Base-by-base conservation (phyloP, 148 eudicot genomes). In the Amaranthus cruentus region DNA sequence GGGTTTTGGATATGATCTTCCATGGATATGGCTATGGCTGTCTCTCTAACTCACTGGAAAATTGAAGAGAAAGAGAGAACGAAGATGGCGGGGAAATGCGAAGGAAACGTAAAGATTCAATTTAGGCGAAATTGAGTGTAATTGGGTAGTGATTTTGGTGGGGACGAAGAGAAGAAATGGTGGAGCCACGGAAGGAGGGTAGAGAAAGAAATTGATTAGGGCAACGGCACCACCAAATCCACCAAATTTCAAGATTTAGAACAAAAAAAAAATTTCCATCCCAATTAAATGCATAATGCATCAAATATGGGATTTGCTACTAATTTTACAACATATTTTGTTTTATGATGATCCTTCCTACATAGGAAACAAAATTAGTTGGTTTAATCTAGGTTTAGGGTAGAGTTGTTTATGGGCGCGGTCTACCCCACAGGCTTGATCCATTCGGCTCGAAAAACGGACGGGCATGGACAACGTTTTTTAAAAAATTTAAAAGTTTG, bases 1-100 rank as follows among this genome's bases (percentile, higher is more conserved):
- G 78, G 75, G 58, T 74, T 77, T 58, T 66, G 69, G 73, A 6
- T 67, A 52, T 68, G 82, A 82, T 83, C 65, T 57, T 76, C 81
- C 77, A 70, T 78, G 60, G 77, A 12, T 57, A 53, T 69, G 4
- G 61, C 9, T 46, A 70, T 78, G 60, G 77, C 0, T 55, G 47
- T 0, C 13, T 28, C 43, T 73, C 10, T 47, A 38, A 46, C 70
- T 79, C 47, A 43, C 21, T 65, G 57, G 66, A 21, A 48, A 6
- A 46, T 47, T 15, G 47, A 67, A 18, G 57, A 73, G 47, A 51
- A 28, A 69, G 73, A 70, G 54, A 73, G 71, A 74, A 47, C 55
- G 63, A 60, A 49, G 66, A 58, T 50, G 53, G 71, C 21, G 55
- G 59, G 47, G 61, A 66, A 67, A 77, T 60, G 66, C 58, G 75